Base-by-base conservation (phyloP, 805 yeast genomes). In the Wickerhamiella azymoides region DNA sequence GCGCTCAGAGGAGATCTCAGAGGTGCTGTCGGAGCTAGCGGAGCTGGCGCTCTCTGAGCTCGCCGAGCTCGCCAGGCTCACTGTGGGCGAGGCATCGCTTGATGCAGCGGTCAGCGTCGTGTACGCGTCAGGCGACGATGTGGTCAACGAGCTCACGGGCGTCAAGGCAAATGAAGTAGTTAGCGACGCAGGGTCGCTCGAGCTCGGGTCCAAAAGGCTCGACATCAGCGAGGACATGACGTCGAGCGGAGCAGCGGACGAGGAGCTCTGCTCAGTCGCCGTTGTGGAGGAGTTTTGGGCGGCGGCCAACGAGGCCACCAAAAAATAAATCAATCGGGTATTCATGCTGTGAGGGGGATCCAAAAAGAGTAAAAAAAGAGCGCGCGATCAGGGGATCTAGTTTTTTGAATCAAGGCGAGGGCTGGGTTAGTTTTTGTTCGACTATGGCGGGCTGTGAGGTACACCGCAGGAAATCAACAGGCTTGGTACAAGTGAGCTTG, bases 351-450 rank as follows among this genome's bases (percentile, higher is more conserved):
- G 14, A 13, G 10, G 28, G 28, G 21, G 21, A 40, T 18, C 17
- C 36, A 17, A 40, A 40, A 37, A 13, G 10, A 26, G 25, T 39
- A 10, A 24, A 24, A 17, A 41, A 36, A 42, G 45, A 36, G 45
- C 45, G 45, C 18, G 45, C 33, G 33, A 42, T 36, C 45, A 42
- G 21, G 27, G 35, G 33, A 30, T 30, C 33, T 30, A n/a, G 33
- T 11, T 30, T 30, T 30, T 30, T 10, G 16, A 30, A 13, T 10
- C 16, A 30, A 13, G 14, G 33, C 16, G 33, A 30, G 33, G 13
- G 33, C 33, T 30, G 11, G 33, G 33, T 30, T 30, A 30, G 33
- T 13, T 30, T 30, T 30, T 5, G 11, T 30, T n/a, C 11, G 33
- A 30, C 6, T 13, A 16, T 8, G 13, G 16, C 10, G 4, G n/a